Evolutionary conservation across 345 rosid species (phyloP), one percentile per base, ranked within the genome.

Genomic region (Populus davidiana): DNA sequence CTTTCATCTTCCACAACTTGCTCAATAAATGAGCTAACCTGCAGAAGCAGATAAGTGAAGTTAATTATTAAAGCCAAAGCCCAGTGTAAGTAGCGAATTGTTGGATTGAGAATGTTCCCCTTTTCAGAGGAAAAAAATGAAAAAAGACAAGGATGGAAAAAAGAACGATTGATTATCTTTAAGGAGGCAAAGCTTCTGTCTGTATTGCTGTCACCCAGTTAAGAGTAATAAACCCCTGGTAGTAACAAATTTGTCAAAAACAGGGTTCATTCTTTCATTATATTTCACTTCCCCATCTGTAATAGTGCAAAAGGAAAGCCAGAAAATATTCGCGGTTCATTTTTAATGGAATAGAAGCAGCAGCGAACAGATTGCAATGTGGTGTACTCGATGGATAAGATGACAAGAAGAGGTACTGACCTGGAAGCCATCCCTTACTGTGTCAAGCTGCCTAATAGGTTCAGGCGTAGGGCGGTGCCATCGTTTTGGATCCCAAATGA

Each of bases 1-100:
- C 87, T 88, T 75, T 91, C 94, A 81, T 91, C 94, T 83, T 91
- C 91, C 80, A 91, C 91, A 70, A 88, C 70, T 81, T 88, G 91
- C 77, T 91, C 91, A 12, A 91, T 72, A 54, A 89, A 86, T 27
- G 81, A 62, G 71, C 87, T 85, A 10, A 73, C 88, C 94, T 89
- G 85, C 73, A 84, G 17, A 2, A 52, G 71, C 54, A 71, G 29
- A 70, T 31, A 79, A 64, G 56, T 47, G 66, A 61, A 39, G 47
- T 71, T 63, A 47, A 75, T 27, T n/a, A 10, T 39, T 56, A 39
- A 71, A 43, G 71, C 63, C 54, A 72, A 67, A 52, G 54, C 47
- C 71, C 54, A 35, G 14, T 11, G 39, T 17, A 50, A 31, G 31
- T 36, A 65, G 39, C 8, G 43, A 49, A 14, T 29, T 25, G 29